phyloP scores from a whole-genome alignment of 192 early-diverging fungal species.

The Lobulomyces angularis region DNA sequence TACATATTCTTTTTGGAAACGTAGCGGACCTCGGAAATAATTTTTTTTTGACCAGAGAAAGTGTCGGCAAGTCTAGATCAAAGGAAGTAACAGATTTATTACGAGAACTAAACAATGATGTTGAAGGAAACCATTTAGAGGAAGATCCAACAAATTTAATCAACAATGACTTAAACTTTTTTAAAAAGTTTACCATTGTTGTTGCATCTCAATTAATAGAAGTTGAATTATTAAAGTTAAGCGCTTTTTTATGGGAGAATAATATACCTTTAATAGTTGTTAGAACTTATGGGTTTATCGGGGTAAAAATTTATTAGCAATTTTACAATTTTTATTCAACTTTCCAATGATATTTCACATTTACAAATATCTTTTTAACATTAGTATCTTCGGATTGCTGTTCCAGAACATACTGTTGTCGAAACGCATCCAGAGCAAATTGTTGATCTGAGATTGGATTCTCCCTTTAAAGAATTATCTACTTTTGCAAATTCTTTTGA shows the following conservation, averaged over 20 bases:
- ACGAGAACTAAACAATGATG: conserved; percentile 81
- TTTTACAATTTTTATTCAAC: too few species aligned
- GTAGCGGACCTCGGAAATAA: conserved; percentile 68
- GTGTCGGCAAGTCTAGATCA: conserved; percentile 55
- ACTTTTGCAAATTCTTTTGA: conserved; percentile 54
- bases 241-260: conserved; percentile 45
- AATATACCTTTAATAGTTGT: conserved; percentile 60
- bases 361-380: too few species aligned
- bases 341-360: too few species aligned
- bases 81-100: conserved; percentile 51
- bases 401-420: conserved; percentile 74
- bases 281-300: conserved; percentile 62
- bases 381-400: conserved; percentile 49
- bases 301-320: too few species aligned
- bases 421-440: conserved; percentile 72
- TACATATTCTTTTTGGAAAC: too few species aligned
- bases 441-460: conserved; percentile 69
- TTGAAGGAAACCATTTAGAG: conserved; percentile 42
- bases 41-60: conserved; percentile 72
- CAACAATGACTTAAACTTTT: conserved; percentile 35
- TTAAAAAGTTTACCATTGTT: conserved; percentile 61
- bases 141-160: conserved; percentile 38
- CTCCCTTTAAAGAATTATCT: conserved; percentile 63
- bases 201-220: conserved; percentile 55
- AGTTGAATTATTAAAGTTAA: conserved; percentile 37